Conservation (phyloP, 2,329 filamentous ascomycete genomes). For the Ilyonectria mors-panacis region DNA sequence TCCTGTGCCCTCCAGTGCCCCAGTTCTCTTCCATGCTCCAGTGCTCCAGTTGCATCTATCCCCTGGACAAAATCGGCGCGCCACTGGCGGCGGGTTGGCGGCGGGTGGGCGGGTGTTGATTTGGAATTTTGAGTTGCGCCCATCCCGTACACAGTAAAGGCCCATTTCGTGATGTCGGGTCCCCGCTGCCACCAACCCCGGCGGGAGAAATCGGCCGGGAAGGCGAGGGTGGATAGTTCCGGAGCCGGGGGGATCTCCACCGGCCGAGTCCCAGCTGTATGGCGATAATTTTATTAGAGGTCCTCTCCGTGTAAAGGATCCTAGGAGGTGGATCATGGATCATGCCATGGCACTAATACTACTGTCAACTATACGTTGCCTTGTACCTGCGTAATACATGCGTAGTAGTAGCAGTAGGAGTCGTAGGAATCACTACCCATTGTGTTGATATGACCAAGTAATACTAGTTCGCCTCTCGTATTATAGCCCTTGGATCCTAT, state of each 20-base stretch:
- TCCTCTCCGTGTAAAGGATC: neutral
- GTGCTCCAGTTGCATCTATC: too few species aligned
- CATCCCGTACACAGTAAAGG: neutral
- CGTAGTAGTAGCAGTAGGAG: neutral
- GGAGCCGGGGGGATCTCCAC: constrained; percentile 30
- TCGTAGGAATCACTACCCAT: constrained; percentile 1
- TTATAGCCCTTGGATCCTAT: constrained; percentile 14
- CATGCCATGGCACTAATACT: neutral
- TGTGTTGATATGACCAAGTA: neutral
- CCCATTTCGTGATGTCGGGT: constrained; percentile 13
- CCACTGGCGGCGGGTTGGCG: neutral
- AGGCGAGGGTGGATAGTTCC: constrained; percentile 12
- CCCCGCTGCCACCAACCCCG: constrained; percentile 10
- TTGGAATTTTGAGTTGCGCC: constrained; percentile 23
- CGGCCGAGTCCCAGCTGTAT: constrained; percentile 31
- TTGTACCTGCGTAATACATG: neutral
- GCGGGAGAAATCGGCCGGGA: constrained; percentile 24
- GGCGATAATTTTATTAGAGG: constrained; percentile 16
- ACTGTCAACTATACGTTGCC: neutral
- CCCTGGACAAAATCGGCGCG: neutral
- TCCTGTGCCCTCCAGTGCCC: neutral
- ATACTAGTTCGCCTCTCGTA: constrained; percentile 10
- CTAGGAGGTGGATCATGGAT: neutral
- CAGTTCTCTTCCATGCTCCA: neutral
- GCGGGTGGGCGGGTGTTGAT: neutral